These are phyloP conservation scores for Blastobotrys americana DNA, from an alignment of 805 yeast species.

Conservation along the genomic window DNA sequence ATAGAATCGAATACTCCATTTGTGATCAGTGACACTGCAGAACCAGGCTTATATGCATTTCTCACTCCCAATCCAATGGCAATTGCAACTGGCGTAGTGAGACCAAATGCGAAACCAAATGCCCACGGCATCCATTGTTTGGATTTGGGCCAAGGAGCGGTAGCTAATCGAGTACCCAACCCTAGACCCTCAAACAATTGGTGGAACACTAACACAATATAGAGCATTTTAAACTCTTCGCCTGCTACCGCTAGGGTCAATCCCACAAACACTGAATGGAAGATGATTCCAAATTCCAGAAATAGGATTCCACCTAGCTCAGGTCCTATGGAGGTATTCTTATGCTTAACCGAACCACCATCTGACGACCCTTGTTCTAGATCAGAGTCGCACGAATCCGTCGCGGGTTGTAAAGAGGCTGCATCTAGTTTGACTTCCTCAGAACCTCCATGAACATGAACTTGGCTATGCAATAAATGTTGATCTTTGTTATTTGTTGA, in stretches of 20 bases:
- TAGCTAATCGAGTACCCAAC: slow-evolving; percentile 70
- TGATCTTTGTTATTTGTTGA: background rate
- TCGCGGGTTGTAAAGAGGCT: background rate
- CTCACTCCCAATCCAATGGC: slow-evolving; percentile 77
- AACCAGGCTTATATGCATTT: slow-evolving; percentile 45
- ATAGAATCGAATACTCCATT: slow-evolving; percentile 70
- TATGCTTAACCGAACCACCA: background rate
- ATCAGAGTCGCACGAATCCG: background rate
- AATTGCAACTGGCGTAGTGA: slow-evolving; percentile 67
- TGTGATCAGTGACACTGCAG: slow-evolving; percentile 49
- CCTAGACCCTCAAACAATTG: slow-evolving; percentile 86
- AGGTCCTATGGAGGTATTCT: slow-evolving; percentile 6
- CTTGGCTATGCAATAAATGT: background rate
- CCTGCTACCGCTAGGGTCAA: slow-evolving; percentile 72
- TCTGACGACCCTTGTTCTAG: background rate
- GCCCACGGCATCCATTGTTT: slow-evolving; percentile 46
- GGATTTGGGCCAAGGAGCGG: slow-evolving; percentile 45
- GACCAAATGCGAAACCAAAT: slow-evolving; percentile 43
- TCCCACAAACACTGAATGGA: slow-evolving; percentile 81
- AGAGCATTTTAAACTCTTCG: slow-evolving; percentile 62
- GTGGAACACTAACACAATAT: slow-evolving; percentile 47
- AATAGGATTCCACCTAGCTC: slow-evolving; percentile 44
- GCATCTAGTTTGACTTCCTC: background rate
- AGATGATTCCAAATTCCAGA: slow-evolving; percentile 74
- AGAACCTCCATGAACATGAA: background rate